A percentile compares a stretch with the other conserved stretches of the same genome.
phyloP scores from a whole-genome alignment of 768 basidiomycete species.

The Russula compacta region DNA sequence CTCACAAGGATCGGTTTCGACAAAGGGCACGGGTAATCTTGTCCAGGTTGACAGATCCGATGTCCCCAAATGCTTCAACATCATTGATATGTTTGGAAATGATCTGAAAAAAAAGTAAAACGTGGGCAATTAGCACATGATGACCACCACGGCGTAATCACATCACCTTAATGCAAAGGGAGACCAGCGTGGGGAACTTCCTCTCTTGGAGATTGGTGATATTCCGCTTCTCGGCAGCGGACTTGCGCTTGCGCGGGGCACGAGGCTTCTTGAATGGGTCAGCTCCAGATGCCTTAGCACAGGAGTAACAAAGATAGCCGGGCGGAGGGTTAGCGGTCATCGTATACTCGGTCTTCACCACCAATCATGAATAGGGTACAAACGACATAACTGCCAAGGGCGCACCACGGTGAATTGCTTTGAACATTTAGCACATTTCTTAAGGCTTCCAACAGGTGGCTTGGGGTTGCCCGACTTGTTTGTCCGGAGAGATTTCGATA shows the following conservation, averaged over 20 bases:
- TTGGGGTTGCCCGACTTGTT: conserved; percentile 33
- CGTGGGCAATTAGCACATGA: background rate
- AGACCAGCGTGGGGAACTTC: conserved; percentile 60
- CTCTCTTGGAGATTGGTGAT: conserved; percentile 62
- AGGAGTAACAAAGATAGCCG: conserved; percentile 78
- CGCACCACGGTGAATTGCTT: conserved; percentile 84
- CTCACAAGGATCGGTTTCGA: conserved; percentile 74
- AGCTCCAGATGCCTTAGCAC: conserved; percentile 65
- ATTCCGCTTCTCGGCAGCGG: conserved; percentile 55
- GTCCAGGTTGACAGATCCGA: conserved; percentile 77
- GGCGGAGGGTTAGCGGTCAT: conserved; percentile 58
- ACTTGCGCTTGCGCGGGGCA: conserved; percentile 50
- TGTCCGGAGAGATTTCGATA: conserved; percentile 42
- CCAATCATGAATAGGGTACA: background rate
- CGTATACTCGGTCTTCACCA: conserved; percentile 76
- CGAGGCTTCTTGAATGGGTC: conserved; percentile 83
- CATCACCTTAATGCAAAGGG: conserved; percentile 71
- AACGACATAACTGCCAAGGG: conserved; percentile 15
- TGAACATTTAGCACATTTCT: conserved; percentile 70
- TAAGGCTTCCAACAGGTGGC: conserved; percentile 70
- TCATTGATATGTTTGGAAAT: conserved; percentile 83
- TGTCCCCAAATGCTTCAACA: conserved; percentile 81
- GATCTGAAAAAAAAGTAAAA: conserved; percentile 38
- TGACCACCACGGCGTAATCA: background rate
- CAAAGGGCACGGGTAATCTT: conserved; percentile 76